Evolutionary conservation across 73 alveolate genomes (phyloP), one percentile per base, ranked within the genome.

Genomic region (Paramecium sonneborni): DNA sequence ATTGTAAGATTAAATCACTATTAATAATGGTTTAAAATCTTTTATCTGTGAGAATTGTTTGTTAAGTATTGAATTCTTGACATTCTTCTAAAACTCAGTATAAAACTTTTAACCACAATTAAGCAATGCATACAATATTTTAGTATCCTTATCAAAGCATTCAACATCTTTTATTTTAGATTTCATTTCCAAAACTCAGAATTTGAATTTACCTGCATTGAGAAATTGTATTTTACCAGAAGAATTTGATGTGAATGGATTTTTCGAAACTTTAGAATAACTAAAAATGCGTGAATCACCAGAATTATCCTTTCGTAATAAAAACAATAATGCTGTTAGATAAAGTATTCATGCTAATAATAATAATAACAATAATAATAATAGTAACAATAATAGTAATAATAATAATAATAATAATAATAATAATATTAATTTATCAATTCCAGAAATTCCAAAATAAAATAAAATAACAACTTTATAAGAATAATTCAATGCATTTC

Each of bases 191-290:
- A 79, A 79, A 79, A 79, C 90, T 12, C 74, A 79, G 28, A 24
- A 41, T 14, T 39, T 79, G n/a, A 79, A 79, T 44, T 11, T 79
- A 43, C 90, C 90, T 43, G 24, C 44, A 41, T 34, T 79, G 3
- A 79, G 44, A 79, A 79, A 79, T 46, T 79, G 72, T 21, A 6
- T 79, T 20, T 10, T 79, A 26, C 90, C 90, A 24, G 90, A 79
- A 79, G 90, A 79, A 20, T 79, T 79, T 44, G 72, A 79, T 79
- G 72, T 79, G 0, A 79, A 79, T 79, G 90, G 90, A 79, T 79
- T 79, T 23, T 79, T 79, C 12, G 90, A 41, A 24, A 41, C 72
- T n/a, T 34, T 79, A 41, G 90, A 79, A 20, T 8, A 26, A 30
- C 1, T 46, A 3, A 79, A 79, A 43, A 11, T 39, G 30, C 21